Conservation (phyloP, 2,329 filamentous ascomycete species). For the Parastagonospora nodorum region DNA sequence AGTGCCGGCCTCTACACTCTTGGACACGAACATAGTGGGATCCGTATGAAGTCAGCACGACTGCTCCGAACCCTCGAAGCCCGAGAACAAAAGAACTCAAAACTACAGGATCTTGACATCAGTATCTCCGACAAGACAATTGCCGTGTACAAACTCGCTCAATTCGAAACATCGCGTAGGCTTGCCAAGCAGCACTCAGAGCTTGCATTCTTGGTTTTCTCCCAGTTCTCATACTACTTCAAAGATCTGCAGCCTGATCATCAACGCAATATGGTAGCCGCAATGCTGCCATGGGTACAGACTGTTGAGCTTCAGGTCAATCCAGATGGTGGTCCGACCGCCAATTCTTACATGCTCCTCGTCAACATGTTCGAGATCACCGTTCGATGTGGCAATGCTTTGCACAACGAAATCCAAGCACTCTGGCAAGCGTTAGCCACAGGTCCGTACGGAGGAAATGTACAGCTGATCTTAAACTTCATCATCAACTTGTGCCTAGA, state of each 20-base stretch:
- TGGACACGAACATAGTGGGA: constrained; percentile 87
- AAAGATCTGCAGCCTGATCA: constrained; percentile 81
- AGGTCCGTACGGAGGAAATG: constrained; percentile 89
- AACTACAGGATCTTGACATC: constrained; percentile 96
- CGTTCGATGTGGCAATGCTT: constrained; percentile 81
- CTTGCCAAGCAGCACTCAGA: constrained; percentile 88
- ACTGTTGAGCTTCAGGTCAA: constrained; percentile 91
- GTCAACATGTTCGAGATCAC: constrained; percentile 97
- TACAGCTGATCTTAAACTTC: constrained; percentile 92
- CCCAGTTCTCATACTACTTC: constrained; percentile 93
- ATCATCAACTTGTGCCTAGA: constrained; percentile 94
- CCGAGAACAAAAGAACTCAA: constrained; percentile 81
- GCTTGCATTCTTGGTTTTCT: constrained; percentile 90
- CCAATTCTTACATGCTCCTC: constrained; percentile 90
- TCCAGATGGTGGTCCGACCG: constrained; percentile 86
- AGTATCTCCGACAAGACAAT: constrained; percentile 98
- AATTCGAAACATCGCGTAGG: constrained; percentile 93
- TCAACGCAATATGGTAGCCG: constrained; percentile 91
- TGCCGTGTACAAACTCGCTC: constrained; percentile 94
- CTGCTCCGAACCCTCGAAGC: constrained; percentile 82
- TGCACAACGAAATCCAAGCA: constrained; percentile 97
- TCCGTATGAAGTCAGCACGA: constrained; percentile 84
- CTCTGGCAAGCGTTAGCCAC: constrained; percentile 96
- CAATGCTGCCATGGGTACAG: constrained; percentile 95
- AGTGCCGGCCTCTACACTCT: constrained; percentile 89